Percentiles rank a stretch among this genome's conserved stretches.
Conservation (phyloP, 805 yeast genomes). For the Saturnispora gosingensis region DNA sequence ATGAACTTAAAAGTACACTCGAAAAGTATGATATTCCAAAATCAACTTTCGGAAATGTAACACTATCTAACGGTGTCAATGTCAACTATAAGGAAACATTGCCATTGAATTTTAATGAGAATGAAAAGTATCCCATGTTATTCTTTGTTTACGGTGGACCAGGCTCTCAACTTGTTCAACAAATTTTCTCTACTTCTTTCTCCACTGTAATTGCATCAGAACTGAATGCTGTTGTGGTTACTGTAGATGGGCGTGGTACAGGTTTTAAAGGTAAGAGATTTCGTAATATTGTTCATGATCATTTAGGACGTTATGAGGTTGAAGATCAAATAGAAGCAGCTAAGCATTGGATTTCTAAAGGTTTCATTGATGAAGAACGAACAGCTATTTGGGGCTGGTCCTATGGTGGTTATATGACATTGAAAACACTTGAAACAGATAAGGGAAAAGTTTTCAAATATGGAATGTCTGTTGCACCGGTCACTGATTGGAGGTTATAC, state of each 20-base stretch:
- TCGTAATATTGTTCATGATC: slow-evolving; percentile 72
- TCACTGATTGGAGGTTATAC: slow-evolving; percentile 86
- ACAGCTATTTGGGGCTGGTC: slow-evolving; percentile 98
- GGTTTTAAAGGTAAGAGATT: slow-evolving; percentile 77
- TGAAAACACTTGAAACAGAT: slow-evolving; percentile 82
- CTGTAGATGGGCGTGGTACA: slow-evolving; percentile 96
- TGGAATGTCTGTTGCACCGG: slow-evolving; percentile 97
- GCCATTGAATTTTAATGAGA: slow-evolving; percentile 60
- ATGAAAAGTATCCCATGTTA: slow-evolving; percentile 68
- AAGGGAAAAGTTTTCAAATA: slow-evolving; percentile 65
- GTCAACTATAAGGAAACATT: slow-evolving; percentile 62
- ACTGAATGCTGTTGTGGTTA: slow-evolving; percentile 75
- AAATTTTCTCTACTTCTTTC: slow-evolving; percentile 51
- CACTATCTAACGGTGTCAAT: slow-evolving; percentile 31
- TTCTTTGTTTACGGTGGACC: slow-evolving; percentile 96
- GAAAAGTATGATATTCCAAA: slow-evolving; percentile 47
- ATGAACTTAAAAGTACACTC: slow-evolving; percentile 31
- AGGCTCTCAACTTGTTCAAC: slow-evolving; percentile 73
- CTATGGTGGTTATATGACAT: slow-evolving; percentile 89
- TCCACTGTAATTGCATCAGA: slow-evolving; percentile 72
- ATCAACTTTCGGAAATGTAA: slow-evolving; percentile 42
- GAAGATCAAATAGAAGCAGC: slow-evolving; percentile 85
- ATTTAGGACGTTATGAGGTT: slow-evolving; percentile 75
- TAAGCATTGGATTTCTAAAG: slow-evolving; percentile 48
- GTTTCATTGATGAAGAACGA: slow-evolving; percentile 56